Base-by-base conservation (phyloP, 306 rosid species). In the Rubus parviflorus region DNA sequence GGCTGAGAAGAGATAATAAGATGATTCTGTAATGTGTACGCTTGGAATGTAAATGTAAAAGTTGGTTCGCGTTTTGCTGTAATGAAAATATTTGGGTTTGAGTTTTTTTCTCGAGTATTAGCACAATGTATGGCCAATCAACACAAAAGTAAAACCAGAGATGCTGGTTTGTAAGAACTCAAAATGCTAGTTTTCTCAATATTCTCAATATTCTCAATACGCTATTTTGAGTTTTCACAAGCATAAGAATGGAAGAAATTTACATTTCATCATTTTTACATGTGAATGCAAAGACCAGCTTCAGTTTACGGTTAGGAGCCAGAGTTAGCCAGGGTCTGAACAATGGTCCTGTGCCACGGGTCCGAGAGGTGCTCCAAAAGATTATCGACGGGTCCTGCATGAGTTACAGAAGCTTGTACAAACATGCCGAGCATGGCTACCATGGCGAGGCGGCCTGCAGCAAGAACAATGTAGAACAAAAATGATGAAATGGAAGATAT, bases 301-400 rank as follows among this genome's bases (percentile, higher is more conserved):
- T 56, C 45, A 48, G 16, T 60, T 25, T 68, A 35, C 76, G 23
- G 62, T 75, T 73, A 86, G 40, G 92, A 84, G 43, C 82, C 70
- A 61, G 86, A 85, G 83, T 72, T 82, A 5, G 90, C 85, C 57
- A 90, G 85, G 30, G 88, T 92, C 78, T 95, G 98, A 81, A 95
- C 47, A 70, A 95, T 78, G 35, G 97, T 95, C 81, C 76, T 89
- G 86, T 95, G 98, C 95, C 97, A 92, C 67, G 97, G 98, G 89
- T 95, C 83, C 11, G 95, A 89, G 77, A 95, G 93, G 83, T 95
- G 98, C 79, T 86, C 91, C 84, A 89, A 79, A 82, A 95, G 98
- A 84, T 92, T 95, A 48, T 95, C 97, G 68, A 95, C 83, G n/a
- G 97, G 98, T 58, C 98, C 97, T 42, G 80, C 93, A 77, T 89